Percentiles rank a stretch among this genome's conserved stretches.
Conservation (phyloP, 805 yeast species). For the Metschnikowia gruessii region DNA sequence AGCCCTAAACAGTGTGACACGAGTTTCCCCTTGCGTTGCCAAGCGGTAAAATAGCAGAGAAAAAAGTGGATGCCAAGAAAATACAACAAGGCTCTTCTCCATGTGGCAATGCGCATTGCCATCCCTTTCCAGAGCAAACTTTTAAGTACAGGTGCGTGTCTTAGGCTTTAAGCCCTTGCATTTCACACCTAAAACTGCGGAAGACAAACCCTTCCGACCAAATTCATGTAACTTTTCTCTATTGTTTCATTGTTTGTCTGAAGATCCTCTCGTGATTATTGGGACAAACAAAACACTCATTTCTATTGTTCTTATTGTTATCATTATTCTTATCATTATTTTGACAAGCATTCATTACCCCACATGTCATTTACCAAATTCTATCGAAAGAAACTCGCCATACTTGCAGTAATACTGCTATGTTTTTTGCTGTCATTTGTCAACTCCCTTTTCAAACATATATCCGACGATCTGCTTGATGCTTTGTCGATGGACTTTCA, state of each 20-base stretch:
- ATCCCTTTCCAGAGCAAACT: slow-evolving; percentile 1
- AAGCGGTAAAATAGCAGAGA: too few relatives aligned
- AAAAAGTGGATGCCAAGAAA: neutral
- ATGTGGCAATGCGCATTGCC: neutral
- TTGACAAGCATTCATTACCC: neutral
- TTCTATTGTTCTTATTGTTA: neutral
- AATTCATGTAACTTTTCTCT: too few relatives aligned
- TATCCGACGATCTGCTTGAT: slow-evolving; percentile 26
- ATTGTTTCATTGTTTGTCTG: too few relatives aligned
- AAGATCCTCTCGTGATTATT: too few relatives aligned
- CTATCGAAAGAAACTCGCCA: slow-evolving; percentile 15
- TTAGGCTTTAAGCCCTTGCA: neutral
- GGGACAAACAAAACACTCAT: too few relatives aligned
- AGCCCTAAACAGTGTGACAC: too few relatives aligned
- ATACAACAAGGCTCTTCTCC: neutral
- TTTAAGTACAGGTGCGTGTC: slow-evolving; percentile 1
- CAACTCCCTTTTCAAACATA: slow-evolving; percentile 13
- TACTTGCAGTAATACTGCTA: slow-evolving; percentile 10
- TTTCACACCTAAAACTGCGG: neutral
- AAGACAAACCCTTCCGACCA: too few relatives aligned
- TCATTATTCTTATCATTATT: neutral
- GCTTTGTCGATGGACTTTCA: slow-evolving; percentile 24
- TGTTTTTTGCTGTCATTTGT: slow-evolving; percentile 12
- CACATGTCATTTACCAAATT: slow-evolving; percentile 15
- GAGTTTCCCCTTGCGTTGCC: too few relatives aligned